Base-by-base conservation (phyloP, 2,329 filamentous ascomycete genomes). In the Blastomyces percursus region DNA sequence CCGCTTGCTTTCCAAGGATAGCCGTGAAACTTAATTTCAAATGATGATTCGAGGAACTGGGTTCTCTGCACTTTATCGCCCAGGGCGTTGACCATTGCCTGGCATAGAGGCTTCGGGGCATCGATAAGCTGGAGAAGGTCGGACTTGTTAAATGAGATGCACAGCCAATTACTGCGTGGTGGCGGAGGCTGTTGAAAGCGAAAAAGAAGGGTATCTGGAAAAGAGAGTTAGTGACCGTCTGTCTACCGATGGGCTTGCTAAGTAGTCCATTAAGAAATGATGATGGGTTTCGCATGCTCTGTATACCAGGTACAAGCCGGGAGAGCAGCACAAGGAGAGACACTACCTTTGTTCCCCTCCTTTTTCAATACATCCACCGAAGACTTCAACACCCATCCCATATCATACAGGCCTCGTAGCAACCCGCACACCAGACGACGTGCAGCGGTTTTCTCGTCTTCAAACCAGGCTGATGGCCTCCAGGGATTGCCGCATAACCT, bases 151-250 rank as follows among this genome's bases (percentile, higher is more conserved):
- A 78, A 78, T 2, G 69, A 71, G 38, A 78, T 72, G 48, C 69
- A 65, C 16, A 73, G 72, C 74, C 75, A 77, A 16, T 75, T 73
- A 59, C 72, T 73, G 7, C 64, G 66, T 9, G 72, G 71, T 0
- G 75, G 76, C 0, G 71, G 64, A 0, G 69, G 69, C 19, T 67
- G 66, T 61, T 77, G 75, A 40, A 73, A 67, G 2, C 75, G 66
- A 62, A 78, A 77, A 21, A 78, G 61, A 16, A 78, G 63, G 0
- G 74, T 73, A 62, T 77, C 74, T 64, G 72, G 74, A 54, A 62
- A 74, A 38, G 35, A 12, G 72, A 5, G 38, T 46, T 38, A 40
- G 58, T 16, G 52, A 38, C 30, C 21, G 7, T 30, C n/a, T 19
- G 35, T 38, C 35, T 8, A 38, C 35, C 9, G 42, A 44, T 44